Conservation (phyloP, 768 basidiomycete species). For the Suillus alpinus region DNA sequence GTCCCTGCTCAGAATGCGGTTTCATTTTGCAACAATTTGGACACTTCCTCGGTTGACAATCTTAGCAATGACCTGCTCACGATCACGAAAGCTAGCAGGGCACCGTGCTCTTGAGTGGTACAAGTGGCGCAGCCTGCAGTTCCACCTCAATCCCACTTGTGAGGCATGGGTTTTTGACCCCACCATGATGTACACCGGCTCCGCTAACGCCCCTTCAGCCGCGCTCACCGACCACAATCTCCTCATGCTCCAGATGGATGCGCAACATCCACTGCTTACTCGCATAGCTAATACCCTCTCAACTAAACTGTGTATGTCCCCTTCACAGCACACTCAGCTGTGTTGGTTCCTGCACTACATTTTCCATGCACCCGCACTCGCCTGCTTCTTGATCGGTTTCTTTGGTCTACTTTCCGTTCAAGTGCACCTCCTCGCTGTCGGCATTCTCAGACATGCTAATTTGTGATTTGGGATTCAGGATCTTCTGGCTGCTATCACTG, state of each 20-base stretch:
- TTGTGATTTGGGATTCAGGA: conserved; percentile 45
- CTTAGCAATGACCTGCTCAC: conserved; percentile 75
- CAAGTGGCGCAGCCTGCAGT: conserved; percentile 74
- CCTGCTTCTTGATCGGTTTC: conserved; percentile 87
- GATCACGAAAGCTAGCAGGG: conserved; percentile 66
- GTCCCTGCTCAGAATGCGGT: too few species aligned
- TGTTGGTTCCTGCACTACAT: conserved; percentile 92
- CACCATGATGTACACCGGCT: conserved; percentile 42
- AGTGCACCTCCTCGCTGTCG: conserved; percentile 78
- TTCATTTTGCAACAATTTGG: too few species aligned
- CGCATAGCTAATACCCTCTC: conserved; percentile 58
- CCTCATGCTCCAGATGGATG: conserved; percentile 66
- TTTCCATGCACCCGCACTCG: conserved; percentile 86
- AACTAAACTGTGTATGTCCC: conserved; percentile 49
- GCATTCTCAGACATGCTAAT: conserved; percentile 8
- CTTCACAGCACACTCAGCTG: conserved; percentile 63
- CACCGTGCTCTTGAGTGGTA: conserved; percentile 85
- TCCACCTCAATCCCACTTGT: conserved; percentile 65
- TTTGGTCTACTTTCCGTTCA: conserved; percentile 86
- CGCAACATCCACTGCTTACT: conserved; percentile 71
- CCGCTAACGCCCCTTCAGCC: conserved; percentile 46
- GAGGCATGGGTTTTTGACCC: conserved; percentile 78
- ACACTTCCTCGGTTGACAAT: conserved; percentile 84
- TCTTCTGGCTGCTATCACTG: conserved; percentile 69
- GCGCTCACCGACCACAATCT: conserved; percentile 74